A percentile compares a stretch with the other conserved stretches of the same genome.
Conservation (phyloP, 805 yeast genomes). For the Tetrapisispora iriomotensis region DNA sequence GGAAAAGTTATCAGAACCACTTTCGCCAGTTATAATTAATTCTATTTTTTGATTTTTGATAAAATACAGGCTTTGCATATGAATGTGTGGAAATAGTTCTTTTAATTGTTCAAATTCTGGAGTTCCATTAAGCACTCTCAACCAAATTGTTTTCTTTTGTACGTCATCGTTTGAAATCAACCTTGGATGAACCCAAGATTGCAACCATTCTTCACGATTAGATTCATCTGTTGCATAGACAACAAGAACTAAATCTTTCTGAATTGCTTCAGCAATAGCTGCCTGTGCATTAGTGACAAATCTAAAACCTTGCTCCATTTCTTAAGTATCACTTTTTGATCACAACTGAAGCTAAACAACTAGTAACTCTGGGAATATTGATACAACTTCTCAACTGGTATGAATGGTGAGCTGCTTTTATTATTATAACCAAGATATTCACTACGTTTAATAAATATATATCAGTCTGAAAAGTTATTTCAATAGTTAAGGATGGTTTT, state of each 20-base stretch:
- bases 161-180: slow-evolving; percentile 4
- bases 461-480: no score
- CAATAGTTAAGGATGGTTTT: no score
- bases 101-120: slow-evolving; percentile 39
- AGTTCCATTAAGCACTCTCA: slow-evolving; percentile 34
- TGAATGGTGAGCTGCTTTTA: no score
- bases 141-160: slow-evolving; percentile 24
- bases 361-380: no score
- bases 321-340: no score
- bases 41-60: slow-evolving; percentile 38
- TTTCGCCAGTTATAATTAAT: slow-evolving; percentile 3
- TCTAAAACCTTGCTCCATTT: slow-evolving; percentile 2
- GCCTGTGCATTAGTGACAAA: slow-evolving; percentile 19
- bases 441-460: no score
- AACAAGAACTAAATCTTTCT: slow-evolving; percentile 31
- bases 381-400: no score
- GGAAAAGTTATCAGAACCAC: slow-evolving; percentile 4
- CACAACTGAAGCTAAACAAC: no score
- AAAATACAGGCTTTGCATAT: slow-evolving; percentile 48
- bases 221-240: slow-evolving; percentile 28
- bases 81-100: slow-evolving; percentile 44
- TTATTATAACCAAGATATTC: no score
- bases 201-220: slow-evolving; percentile 22
- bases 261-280: slow-evolving; percentile 34
- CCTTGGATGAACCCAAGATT: slow-evolving; percentile 9